A percentile compares a stretch with the other conserved stretches of the same genome.
Conservation (phyloP, 176 grass and related monocot species). For the Juncus effusus region DNA sequence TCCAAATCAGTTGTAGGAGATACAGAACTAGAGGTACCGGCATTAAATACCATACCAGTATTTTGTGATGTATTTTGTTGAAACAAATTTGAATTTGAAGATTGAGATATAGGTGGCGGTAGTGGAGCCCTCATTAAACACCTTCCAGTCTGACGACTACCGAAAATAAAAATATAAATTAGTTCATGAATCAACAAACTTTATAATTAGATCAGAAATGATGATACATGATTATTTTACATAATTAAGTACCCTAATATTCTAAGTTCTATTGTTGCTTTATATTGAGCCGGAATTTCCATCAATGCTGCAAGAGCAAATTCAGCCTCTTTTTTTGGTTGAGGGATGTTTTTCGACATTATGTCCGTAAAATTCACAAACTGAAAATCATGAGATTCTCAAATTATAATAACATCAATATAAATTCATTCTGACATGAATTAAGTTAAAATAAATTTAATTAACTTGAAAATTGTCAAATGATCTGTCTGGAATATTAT, state of each 20-base stretch:
- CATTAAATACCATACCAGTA: neutral
- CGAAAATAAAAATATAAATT: slow-evolving; percentile 31
- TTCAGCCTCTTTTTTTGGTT: slow-evolving; percentile 62
- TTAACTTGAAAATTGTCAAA: slow-evolving; percentile 30
- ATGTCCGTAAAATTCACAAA: slow-evolving; percentile 85
- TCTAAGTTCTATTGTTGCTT: slow-evolving; percentile 68
- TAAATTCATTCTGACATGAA: neutral
- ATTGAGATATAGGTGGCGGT: slow-evolving; percentile 49
- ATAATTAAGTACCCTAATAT: slow-evolving; percentile 63
- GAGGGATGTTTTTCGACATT: slow-evolving; percentile 64
- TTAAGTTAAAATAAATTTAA: slow-evolving; percentile 6
- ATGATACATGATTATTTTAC: slow-evolving; percentile 10
- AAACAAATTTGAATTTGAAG: slow-evolving; percentile 11
- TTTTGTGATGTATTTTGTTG: neutral
- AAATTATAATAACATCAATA: neutral
- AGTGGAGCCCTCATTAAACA: slow-evolving; percentile 63
- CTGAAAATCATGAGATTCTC: slow-evolving; percentile 31
- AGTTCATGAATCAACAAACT: slow-evolving; percentile 9
- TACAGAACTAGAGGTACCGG: neutral
- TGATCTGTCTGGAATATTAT: slow-evolving; percentile 23
- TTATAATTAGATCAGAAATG: slow-evolving; percentile 12
- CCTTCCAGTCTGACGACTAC: slow-evolving; percentile 42
- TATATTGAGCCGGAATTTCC: slow-evolving; percentile 84
- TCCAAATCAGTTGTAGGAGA: slow-evolving; percentile 4
- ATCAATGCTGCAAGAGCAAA: slow-evolving; percentile 85